Conservation (phyloP, 371 early-diverging fungal genomes). For the Encephalitozoon romaleae region DNA sequence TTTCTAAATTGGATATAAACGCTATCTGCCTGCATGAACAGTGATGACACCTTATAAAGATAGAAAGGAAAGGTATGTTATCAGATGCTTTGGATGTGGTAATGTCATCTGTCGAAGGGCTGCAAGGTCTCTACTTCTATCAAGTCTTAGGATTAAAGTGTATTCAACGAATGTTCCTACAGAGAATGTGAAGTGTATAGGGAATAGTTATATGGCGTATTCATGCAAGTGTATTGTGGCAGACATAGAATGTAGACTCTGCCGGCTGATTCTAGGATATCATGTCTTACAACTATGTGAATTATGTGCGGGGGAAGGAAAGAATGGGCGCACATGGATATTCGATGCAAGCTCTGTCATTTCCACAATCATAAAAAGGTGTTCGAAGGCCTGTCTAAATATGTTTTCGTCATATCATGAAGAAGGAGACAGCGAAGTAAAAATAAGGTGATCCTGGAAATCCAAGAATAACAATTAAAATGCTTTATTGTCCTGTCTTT, state of each 20-base stretch:
- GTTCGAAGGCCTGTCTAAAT: not conserved
- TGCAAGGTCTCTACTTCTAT: constrained; percentile 2
- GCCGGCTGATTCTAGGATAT: constrained; percentile 83
- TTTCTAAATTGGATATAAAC: constrained; percentile 1
- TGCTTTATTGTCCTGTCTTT: not conserved
- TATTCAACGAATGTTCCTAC: constrained; percentile 7
- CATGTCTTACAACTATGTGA: constrained; percentile 83
- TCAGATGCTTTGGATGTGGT: constrained; percentile 17
- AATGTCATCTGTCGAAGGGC: not conserved
- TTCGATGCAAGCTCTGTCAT: constrained; percentile 64
- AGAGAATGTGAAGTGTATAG: not conserved
- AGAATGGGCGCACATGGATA: constrained; percentile 95
- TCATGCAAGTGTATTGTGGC: constrained; percentile 24
- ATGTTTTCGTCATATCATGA: too few relatives aligned
- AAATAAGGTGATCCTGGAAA: not conserved
- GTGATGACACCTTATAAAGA: not conserved
- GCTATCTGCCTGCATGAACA: not conserved
- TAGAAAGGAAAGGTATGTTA: not conserved
- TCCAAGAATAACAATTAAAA: not conserved
- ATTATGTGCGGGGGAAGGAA: constrained; percentile 74
- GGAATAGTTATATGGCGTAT: constrained; percentile 5
- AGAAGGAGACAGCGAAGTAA: not conserved
- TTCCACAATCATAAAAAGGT: not conserved
- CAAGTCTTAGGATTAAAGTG: constrained; percentile 5
- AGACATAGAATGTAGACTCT: not conserved